Evolutionary conservation across 139 green algal genomes (phyloP), one percentile per base, ranked within the genome.

Genomic region (Volvox reticuliferus): DNA sequence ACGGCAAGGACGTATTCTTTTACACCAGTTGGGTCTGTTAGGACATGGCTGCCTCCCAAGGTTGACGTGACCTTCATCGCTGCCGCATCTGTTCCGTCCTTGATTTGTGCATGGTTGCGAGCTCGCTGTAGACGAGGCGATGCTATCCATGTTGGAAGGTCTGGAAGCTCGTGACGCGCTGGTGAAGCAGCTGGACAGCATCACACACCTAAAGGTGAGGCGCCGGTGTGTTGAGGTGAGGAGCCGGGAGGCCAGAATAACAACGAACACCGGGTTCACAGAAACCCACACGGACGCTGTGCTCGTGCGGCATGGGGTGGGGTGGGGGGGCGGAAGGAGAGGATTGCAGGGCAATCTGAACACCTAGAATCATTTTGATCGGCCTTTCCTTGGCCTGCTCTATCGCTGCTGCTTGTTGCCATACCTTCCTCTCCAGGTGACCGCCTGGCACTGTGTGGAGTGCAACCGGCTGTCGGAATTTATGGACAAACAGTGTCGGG

Each of bases 121-220:
- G 21, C 21, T 16, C 65, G 65, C 21, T 28, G 65, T 37, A 89
- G 85, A 75, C 55, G 88, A 91, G 0, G 76, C 61, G 12, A 55
- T 92, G 35, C 26, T 86, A 22, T 37, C 76, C 3, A 89, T 89
- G 84, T 77, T 94, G 78, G 89, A 93, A 28, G 55, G 71, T 13
- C 80, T 92, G 78, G 92, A 94, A 88, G 91, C 89, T 30, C 44
- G 68, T 14, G 92, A 94, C 33, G 78, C 79, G 55, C 79, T 94
- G 84, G 85, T 90, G 35, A 22, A 75, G 65, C 88, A 94, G 85
- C 88, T 94, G 20, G 92, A 94, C 63, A 84, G 78, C 81, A 81
- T 91, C 12, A 85, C 65, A 26, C 89, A 91, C 44, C 88, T 94
- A 32, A 84, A 92, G 92, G 92, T 91, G 63, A 17, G 78, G 19